These are phyloP conservation scores for Triticum monococcum DNA, from an alignment of 176 grass and related monocot species.

Conservation along the genomic window DNA sequence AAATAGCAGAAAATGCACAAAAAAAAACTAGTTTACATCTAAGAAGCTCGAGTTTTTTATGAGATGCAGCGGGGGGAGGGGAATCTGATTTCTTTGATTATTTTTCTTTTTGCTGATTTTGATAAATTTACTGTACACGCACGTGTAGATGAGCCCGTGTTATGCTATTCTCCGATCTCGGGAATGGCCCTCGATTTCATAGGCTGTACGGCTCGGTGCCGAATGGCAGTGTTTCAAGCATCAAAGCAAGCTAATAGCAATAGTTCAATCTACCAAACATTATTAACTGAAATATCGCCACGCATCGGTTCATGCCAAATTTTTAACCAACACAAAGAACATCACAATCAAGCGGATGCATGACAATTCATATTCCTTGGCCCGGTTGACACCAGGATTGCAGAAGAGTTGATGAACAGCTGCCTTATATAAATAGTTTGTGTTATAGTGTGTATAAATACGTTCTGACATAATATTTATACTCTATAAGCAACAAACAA, in stretches of 20 bases:
- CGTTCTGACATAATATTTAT: slow-evolving; percentile 28
- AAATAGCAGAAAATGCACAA: too few relatives aligned
- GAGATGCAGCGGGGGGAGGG: too few relatives aligned
- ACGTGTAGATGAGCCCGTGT: too few relatives aligned
- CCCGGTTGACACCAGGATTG: not conserved
- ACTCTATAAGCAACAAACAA: slow-evolving; percentile 46
- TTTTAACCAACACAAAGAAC: not conserved
- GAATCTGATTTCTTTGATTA: too few relatives aligned
- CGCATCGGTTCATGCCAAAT: not conserved
- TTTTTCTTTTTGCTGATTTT: too few relatives aligned
- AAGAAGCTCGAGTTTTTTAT: too few relatives aligned
- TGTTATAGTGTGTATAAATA: slow-evolving; percentile 18
- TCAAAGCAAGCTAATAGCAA: not conserved
- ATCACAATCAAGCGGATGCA: not conserved
- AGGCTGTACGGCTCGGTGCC: too few relatives aligned
- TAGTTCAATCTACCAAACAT: not conserved
- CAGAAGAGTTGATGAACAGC: slow-evolving; percentile 12
- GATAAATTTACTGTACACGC: too few relatives aligned
- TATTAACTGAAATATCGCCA: not conserved
- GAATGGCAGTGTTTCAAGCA: too few relatives aligned
- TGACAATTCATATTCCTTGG: not conserved
- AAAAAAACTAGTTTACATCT: too few relatives aligned
- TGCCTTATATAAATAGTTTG: slow-evolving; percentile 10
- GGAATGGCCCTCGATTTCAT: too few relatives aligned
- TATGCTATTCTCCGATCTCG: too few relatives aligned